Percentiles rank a stretch among this genome's conserved stretches.
Conservation (phyloP, 495 filamentous ascomycete species). For the Chaetomidium leptoderma region DNA sequence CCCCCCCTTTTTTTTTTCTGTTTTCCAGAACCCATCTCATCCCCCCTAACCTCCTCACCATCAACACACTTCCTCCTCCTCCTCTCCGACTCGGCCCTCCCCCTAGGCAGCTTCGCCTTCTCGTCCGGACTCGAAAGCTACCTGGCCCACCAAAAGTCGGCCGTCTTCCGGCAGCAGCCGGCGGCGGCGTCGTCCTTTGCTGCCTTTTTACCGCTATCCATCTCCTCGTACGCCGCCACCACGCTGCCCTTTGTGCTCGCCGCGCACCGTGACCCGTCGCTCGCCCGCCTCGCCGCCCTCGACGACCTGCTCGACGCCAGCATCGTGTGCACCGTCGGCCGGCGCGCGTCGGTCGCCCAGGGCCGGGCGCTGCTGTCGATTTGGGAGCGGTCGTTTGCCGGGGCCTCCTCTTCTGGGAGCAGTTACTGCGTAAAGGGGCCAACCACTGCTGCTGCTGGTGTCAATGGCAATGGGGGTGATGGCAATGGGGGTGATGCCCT, state of each 20-base stretch:
- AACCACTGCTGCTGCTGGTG: too few relatives aligned
- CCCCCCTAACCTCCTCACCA: constrained; percentile 23
- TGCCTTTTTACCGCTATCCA: constrained; percentile 71
- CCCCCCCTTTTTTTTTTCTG: too few relatives aligned
- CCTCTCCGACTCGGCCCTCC: constrained; percentile 91
- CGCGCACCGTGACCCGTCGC: constrained; percentile 59
- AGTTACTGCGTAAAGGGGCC: too few relatives aligned
- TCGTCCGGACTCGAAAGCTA: constrained; percentile 91
- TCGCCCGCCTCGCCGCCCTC: constrained; percentile 47
- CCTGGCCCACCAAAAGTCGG: constrained; percentile 70
- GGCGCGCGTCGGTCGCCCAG: constrained; percentile 78
- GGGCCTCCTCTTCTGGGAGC: too few relatives aligned
- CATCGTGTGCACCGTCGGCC: constrained; percentile 79
- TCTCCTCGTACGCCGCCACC: constrained; percentile 71
- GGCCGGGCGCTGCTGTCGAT: constrained; percentile 79
- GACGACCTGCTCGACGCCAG: constrained; percentile 86
- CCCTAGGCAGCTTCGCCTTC: constrained; percentile 95
- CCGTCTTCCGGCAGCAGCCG: constrained; percentile 26
- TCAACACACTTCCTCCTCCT: constrained; percentile 75
- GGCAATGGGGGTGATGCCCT: not conserved
- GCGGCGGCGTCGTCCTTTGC: constrained; percentile 58
- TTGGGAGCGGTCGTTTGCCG: constrained; percentile 74
- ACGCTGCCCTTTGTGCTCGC: constrained; percentile 81
- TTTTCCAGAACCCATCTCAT: not conserved
- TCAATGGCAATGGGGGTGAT: not conserved